A percentile compares a stretch with the other conserved stretches of the same genome.
Conservation (phyloP, 805 yeast species). For the Metschnikowia chrysomelidarum region DNA sequence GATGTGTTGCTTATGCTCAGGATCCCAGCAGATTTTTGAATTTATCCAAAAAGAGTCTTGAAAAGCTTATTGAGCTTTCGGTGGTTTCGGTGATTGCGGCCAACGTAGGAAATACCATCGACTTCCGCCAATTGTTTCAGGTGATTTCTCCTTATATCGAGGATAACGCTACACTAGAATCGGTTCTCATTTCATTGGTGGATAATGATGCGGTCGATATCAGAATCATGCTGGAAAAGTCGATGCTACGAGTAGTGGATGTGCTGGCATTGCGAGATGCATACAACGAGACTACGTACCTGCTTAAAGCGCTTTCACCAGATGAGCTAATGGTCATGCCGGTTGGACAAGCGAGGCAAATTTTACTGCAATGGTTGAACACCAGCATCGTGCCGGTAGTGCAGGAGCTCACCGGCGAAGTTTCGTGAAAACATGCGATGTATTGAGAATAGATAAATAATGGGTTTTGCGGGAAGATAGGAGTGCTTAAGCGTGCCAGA, state of each 20-base stretch:
- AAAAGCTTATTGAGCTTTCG: slow-evolving; percentile 30
- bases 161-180: slow-evolving; percentile 17
- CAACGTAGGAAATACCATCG: slow-evolving; percentile 21
- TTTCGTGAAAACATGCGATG: slow-evolving; percentile 2
- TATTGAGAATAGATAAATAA: not conserved
- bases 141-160: slow-evolving; percentile 5
- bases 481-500: slow-evolving; percentile 9
- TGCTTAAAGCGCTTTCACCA: slow-evolving; percentile 25
- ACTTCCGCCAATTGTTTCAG: slow-evolving; percentile 17
- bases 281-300: slow-evolving; percentile 23
- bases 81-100: slow-evolving; percentile 24
- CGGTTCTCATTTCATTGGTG: slow-evolving; percentile 24
- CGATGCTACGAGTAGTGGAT: slow-evolving; percentile 18
- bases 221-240: slow-evolving; percentile 28
- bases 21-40: slow-evolving; percentile 19
- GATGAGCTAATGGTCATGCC: slow-evolving; percentile 23
- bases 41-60: slow-evolving; percentile 13
- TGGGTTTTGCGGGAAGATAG: not conserved
- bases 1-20: slow-evolving; percentile 23
- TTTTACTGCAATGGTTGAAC: slow-evolving; percentile 25
- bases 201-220: slow-evolving; percentile 24
- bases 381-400: slow-evolving; percentile 9
- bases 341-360: slow-evolving; percentile 18
- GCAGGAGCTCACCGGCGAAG: slow-evolving; percentile 1
- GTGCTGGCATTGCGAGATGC: slow-evolving; percentile 30